A percentile compares a stretch with the other conserved stretches of the same genome.
These are phyloP conservation scores for Pseudocercospora eumusae DNA, from an alignment of 2,329 filamentous ascomycete species.

Conservation along the genomic window DNA sequence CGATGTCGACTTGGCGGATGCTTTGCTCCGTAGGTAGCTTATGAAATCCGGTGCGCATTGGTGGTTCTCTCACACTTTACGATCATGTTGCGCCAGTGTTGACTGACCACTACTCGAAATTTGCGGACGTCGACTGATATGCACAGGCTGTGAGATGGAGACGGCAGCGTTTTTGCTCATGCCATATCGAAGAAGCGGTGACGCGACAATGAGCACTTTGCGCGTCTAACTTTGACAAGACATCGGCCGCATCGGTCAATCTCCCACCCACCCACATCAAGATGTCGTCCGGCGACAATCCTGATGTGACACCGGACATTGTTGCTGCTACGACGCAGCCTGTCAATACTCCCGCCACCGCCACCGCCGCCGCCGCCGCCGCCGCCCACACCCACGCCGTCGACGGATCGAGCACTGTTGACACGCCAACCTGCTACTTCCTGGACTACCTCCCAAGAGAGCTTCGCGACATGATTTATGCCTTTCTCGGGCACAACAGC, in stretches of 20 bases:
- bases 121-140: too few species aligned
- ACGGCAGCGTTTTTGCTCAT: too few species aligned
- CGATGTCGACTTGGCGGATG: slow-evolving; percentile 27
- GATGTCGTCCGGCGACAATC: too few species aligned
- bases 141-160: too few species aligned
- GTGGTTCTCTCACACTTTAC: not conserved
- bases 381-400: not conserved
- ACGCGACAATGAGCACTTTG: too few species aligned
- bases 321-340: not conserved
- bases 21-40: slow-evolving; percentile 24
- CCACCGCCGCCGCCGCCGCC: not conserved
- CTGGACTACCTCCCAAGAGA: not conserved
- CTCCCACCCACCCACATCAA: too few species aligned
- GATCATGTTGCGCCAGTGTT: not conserved
- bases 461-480: not conserved
- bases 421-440: not conserved
- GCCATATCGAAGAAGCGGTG: too few species aligned
- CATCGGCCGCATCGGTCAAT: not conserved
- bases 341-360: too few species aligned
- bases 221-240: too few species aligned
- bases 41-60: slow-evolving; percentile 7
- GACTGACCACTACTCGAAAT: too few species aligned
- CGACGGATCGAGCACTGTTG: not conserved
- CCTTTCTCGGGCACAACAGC: too few species aligned
- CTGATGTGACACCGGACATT: not conserved